A percentile compares a stretch with the other conserved stretches of the same genome.
These are phyloP conservation scores for Cryptosporidium canis DNA, from an alignment of 169 alveolate genomes.

Conservation along the genomic window DNA sequence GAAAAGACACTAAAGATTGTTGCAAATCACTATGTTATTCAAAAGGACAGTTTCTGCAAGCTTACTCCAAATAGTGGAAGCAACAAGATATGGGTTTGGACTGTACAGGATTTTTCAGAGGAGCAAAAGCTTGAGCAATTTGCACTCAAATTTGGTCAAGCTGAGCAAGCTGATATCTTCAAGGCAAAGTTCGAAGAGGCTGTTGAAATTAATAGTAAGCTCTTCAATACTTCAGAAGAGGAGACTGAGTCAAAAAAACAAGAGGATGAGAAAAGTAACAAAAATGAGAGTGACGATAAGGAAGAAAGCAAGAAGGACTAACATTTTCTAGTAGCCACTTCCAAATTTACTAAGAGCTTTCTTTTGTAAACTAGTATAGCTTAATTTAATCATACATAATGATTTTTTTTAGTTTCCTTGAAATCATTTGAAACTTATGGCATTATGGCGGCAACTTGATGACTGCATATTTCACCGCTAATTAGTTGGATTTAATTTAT, in stretches of 20 bases:
- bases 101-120: constrained; percentile 94
- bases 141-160: constrained; percentile 91
- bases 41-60: constrained; percentile 89
- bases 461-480: neutral
- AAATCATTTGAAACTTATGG: neutral
- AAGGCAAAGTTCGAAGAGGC: constrained; percentile 91
- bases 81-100: constrained; percentile 96
- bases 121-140: constrained; percentile 92
- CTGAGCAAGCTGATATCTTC: constrained; percentile 89
- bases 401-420: no score
- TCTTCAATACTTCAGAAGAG: constrained; percentile 74
- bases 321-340: neutral
- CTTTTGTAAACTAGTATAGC: neutral
- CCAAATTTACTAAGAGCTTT: neutral
- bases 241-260: neutral
- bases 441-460: neutral
- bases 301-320: neutral
- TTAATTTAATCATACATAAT: neutral
- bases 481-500: no score
- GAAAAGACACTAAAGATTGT: constrained; percentile 95
- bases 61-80: constrained; percentile 95
- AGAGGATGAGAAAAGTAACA: neutral
- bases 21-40: constrained; percentile 92
- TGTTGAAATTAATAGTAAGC: constrained; percentile 82
- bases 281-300: neutral